Evolutionary conservation across 2,329 filamentous ascomycete genomes (phyloP).

Genomic region (Epichloe coenophiala): DNA sequence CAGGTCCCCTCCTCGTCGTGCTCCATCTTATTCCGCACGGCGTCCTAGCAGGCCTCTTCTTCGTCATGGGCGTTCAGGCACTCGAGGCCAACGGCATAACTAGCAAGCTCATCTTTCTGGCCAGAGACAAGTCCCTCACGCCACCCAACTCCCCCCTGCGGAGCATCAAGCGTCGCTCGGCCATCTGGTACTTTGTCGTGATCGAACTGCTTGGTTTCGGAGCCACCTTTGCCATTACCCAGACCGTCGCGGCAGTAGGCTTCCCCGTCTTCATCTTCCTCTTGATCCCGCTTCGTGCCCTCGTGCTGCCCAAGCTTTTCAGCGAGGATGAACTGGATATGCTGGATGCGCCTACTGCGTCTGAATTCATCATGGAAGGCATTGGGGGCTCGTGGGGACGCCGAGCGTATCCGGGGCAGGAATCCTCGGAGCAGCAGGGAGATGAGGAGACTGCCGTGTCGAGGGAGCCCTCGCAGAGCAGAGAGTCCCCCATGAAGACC

Average conservation of each 20-base stretch:
- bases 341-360: conserved; percentile 63
- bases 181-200: conserved; percentile 59
- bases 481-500: neutral
- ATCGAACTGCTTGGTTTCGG: conserved; percentile 59
- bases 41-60: conserved; percentile 69
- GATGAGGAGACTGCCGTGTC: neutral
- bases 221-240: conserved; percentile 70
- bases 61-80: conserved; percentile 72
- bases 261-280: conserved; percentile 64
- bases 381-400: conserved; percentile 49
- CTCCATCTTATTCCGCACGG: conserved; percentile 68
- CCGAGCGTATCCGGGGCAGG: conserved; percentile 7
- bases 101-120: conserved; percentile 56
- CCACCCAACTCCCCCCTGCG: conserved; percentile 43
- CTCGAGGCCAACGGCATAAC: conserved; percentile 68
- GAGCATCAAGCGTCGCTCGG: conserved; percentile 43
- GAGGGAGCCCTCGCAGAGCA: conserved; percentile 5
- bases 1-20: conserved; percentile 57
- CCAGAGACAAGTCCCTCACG: conserved; percentile 50
- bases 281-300: conserved; percentile 52
- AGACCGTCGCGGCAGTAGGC: conserved; percentile 70
- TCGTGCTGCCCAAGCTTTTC: conserved; percentile 50
- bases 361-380: conserved; percentile 62
- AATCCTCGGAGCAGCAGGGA: conserved; percentile 1
- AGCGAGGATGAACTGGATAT: conserved; percentile 42